Conservation (phyloP, 371 early-diverging fungal genomes). For the Mortierella polycephala region DNA sequence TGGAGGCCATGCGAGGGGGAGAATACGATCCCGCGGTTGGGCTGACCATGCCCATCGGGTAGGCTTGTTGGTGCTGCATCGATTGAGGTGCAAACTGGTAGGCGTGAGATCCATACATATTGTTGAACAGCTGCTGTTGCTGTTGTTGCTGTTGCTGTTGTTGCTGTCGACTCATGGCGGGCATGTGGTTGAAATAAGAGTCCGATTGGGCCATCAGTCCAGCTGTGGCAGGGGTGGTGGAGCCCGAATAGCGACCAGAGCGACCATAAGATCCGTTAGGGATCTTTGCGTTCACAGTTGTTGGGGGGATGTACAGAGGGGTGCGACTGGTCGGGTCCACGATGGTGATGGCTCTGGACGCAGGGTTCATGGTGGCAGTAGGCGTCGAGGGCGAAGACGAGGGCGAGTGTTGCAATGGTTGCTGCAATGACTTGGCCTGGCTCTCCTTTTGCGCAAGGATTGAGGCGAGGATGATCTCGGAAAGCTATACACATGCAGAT, state of each 20-base stretch:
- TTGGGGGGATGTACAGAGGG: slow-evolving; percentile 32
- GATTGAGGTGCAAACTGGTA: slow-evolving; percentile 20
- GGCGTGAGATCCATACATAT: slow-evolving; percentile 34
- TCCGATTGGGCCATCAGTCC: slow-evolving; percentile 37
- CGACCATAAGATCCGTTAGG: slow-evolving; percentile 12
- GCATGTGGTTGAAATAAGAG: slow-evolving; percentile 38
- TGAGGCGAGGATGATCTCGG: slow-evolving; percentile 49
- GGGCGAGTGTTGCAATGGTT: slow-evolving; percentile 9
- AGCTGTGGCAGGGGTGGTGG: slow-evolving; percentile 36
- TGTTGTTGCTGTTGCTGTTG: slow-evolving; percentile 49
- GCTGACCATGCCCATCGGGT: slow-evolving; percentile 39
- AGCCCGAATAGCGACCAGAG: slow-evolving; percentile 30
- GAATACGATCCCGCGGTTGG: slow-evolving; percentile 39
- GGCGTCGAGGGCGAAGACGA: slow-evolving; percentile 16
- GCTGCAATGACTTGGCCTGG: slow-evolving; percentile 29
- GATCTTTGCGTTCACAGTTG: slow-evolving; percentile 2
- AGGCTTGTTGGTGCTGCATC: slow-evolving; percentile 25
- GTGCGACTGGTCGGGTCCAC: slow-evolving; percentile 42
- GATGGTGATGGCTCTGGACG: slow-evolving; percentile 38
- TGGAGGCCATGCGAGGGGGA: slow-evolving; percentile 37
- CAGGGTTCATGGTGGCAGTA: slow-evolving; percentile 3
- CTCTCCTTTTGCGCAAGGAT: slow-evolving; percentile 45
- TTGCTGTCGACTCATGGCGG: slow-evolving; percentile 25
- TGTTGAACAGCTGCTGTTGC: slow-evolving; percentile 35
- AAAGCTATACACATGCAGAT: slow-evolving; percentile 16